Percentiles rank a stretch among this genome's conserved stretches.
These are phyloP conservation scores for Stephanodiscus triporus DNA, from an alignment of 108 stramenopile species.

Conservation along the genomic window DNA sequence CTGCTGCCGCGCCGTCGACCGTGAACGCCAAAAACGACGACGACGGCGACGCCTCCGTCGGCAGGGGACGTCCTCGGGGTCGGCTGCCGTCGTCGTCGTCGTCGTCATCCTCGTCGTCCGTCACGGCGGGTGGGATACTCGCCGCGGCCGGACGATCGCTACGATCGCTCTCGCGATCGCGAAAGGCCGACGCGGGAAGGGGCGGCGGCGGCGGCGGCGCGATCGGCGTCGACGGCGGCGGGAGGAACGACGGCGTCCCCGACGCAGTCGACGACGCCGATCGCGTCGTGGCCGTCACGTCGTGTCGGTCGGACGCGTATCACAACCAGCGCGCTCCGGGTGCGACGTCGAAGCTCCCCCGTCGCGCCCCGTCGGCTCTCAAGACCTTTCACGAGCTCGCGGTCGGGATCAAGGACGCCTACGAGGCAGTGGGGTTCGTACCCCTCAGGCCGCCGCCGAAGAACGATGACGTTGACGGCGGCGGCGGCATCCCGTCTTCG, in stretches of 20 bases:
- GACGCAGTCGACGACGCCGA: background rate
- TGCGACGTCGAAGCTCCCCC: slow-evolving; percentile 70
- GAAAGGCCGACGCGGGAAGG: slow-evolving; percentile 14
- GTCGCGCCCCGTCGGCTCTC: slow-evolving; percentile 78
- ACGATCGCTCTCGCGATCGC: slow-evolving; percentile 34
- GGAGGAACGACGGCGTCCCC: background rate
- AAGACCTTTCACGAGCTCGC: slow-evolving; percentile 89
- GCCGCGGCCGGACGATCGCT: slow-evolving; percentile 25
- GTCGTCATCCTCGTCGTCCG: background rate
- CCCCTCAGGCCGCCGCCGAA: slow-evolving; percentile 47
- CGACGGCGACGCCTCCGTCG: background rate
- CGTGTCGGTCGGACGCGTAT: slow-evolving; percentile 85
- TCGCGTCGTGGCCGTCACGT: slow-evolving; percentile 84
- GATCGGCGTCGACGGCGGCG: background rate
- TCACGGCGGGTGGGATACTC: background rate
- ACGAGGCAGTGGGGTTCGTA: slow-evolving; percentile 73
- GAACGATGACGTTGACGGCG: slow-evolving; percentile 5
- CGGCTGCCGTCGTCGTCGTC: no score
- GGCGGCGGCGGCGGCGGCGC: background rate
- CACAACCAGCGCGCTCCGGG: slow-evolving; percentile 88
- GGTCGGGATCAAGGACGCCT: slow-evolving; percentile 88
- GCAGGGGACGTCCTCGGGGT: no score
- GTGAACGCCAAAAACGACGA: background rate
- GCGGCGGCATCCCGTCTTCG: background rate
- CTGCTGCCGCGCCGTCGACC: background rate